Conservation (phyloP, 2,329 filamentous ascomycete species). For the Aspergillus sergii region DNA sequence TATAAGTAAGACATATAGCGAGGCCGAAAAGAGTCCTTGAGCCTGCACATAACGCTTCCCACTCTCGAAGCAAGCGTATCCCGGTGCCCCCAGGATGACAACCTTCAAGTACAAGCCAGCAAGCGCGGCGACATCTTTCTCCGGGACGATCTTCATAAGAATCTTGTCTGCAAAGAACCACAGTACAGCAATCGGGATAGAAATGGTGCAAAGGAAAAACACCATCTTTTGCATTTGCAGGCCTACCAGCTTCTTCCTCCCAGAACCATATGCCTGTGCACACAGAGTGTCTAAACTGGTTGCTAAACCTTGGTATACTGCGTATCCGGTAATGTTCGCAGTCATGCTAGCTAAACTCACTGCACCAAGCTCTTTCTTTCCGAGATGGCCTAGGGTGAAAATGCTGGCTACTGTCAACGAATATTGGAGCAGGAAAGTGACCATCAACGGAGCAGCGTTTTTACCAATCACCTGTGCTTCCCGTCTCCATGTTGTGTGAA, state of each 20-base stretch:
- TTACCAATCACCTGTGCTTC: constrained; percentile 78
- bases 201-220: constrained; percentile 72
- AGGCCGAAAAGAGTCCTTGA: constrained; percentile 81
- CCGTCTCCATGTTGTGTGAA: constrained; percentile 88
- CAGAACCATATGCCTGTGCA: constrained; percentile 90
- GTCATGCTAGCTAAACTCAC: constrained; percentile 76
- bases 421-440: constrained; percentile 79
- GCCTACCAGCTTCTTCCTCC: constrained; percentile 84
- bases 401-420: constrained; percentile 81
- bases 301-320: constrained; percentile 77
- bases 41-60: constrained; percentile 88
- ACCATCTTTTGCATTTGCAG: constrained; percentile 81
- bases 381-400: constrained; percentile 75
- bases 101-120: constrained; percentile 75
- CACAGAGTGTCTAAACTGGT: constrained; percentile 92
- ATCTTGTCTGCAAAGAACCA: constrained; percentile 72
- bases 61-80: constrained; percentile 74
- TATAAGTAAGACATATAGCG: constrained; percentile 79
- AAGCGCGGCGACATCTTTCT: constrained; percentile 68
- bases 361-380: constrained; percentile 69
- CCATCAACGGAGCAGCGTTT: constrained; percentile 71
- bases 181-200: constrained; percentile 70
- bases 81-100: constrained; percentile 70
- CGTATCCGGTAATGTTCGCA: constrained; percentile 75
- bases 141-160: constrained; percentile 69